phyloP scores from a whole-genome alignment of 306 rosid species.

The Inga laurina region DNA sequence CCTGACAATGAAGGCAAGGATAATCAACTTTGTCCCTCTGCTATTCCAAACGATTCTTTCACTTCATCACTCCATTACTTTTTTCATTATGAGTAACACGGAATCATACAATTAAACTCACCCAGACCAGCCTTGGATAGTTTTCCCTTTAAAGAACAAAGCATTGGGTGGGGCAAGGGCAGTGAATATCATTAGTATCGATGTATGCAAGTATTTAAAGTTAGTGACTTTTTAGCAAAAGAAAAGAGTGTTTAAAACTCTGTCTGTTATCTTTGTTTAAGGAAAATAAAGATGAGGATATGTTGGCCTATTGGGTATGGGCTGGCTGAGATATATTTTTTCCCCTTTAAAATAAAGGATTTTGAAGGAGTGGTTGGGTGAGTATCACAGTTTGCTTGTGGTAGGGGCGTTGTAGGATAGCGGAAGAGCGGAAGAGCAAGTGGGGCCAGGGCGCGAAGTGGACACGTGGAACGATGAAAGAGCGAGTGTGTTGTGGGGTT shows the following conservation, averaged over 20 bases:
- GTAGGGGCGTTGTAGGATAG: background rate
- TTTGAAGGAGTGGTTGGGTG: background rate
- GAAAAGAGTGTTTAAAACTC: background rate
- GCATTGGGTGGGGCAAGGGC: background rate
- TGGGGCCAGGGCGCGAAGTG: background rate
- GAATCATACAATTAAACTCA: background rate
- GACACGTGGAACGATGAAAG: background rate
- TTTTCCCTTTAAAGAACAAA: background rate
- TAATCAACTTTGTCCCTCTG: background rate
- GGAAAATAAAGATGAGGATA: background rate
- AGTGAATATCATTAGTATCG: background rate
- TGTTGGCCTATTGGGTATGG: background rate
- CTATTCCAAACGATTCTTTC: background rate
- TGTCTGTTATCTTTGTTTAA: background rate
- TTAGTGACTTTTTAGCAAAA: background rate
- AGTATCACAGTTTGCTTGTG: background rate
- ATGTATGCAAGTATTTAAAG: background rate
- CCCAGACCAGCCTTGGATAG: background rate
- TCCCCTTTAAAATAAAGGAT: background rate
- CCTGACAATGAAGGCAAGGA: background rate
- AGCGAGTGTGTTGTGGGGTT: slow-evolving; percentile 3
- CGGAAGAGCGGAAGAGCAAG: background rate
- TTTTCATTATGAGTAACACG: no score
- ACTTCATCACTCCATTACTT: no score
- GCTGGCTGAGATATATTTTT: background rate